These are phyloP conservation scores for Fraxinus sp. DNA, from an alignment of 305 asterid species.

Conservation along the genomic window DNA sequence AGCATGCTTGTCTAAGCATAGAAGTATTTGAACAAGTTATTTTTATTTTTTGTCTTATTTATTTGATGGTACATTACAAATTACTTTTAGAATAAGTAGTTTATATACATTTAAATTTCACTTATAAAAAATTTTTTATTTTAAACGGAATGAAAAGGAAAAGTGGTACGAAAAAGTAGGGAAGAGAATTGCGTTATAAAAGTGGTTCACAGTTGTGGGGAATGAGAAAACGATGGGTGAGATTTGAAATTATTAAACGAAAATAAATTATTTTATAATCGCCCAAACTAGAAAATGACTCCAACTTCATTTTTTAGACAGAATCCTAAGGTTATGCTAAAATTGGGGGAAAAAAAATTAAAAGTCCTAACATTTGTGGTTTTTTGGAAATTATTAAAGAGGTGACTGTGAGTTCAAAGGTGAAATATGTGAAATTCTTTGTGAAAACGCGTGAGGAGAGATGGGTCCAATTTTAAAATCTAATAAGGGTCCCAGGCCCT, in stretches of 20 bases:
- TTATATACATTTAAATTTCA: background rate
- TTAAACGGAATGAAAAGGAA: background rate
- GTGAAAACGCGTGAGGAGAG: background rate
- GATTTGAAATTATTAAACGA: too few species aligned
- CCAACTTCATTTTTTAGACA: background rate
- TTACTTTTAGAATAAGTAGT: background rate
- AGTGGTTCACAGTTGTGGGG: background rate
- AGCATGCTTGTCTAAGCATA: background rate
- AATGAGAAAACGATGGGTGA: background rate
- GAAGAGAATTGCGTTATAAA: background rate
- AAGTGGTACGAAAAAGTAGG: background rate
- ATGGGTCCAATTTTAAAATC: background rate
- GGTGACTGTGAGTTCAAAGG: background rate
- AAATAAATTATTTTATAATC: background rate
- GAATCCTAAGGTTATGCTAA: background rate
- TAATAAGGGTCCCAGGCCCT: background rate
- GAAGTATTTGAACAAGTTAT: background rate
- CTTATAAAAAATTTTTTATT: too few species aligned
- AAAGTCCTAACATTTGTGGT: background rate
- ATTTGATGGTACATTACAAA: background rate
- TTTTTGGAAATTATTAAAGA: background rate
- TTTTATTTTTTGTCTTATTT: background rate
- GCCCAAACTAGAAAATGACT: background rate
- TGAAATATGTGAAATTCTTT: background rate
- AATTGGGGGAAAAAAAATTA: background rate